phyloP scores from a whole-genome alignment of 2,329 filamentous ascomycete species.

The Fusarium sambucinum region DNA sequence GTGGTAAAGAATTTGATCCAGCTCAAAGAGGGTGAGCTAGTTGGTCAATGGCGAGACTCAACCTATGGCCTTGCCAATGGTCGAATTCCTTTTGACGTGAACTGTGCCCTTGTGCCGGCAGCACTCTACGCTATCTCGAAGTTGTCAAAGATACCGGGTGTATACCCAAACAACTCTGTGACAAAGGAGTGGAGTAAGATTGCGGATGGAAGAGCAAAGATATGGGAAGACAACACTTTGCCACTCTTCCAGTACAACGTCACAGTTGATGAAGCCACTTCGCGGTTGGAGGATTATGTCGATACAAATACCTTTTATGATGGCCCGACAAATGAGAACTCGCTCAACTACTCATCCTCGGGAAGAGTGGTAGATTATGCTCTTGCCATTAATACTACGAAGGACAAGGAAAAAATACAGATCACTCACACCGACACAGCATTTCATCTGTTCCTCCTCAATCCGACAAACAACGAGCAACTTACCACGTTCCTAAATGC shows the following conservation, averaged over 20 bases:
- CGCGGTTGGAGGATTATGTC: conserved; percentile 63
- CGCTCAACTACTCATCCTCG: conserved; percentile 54
- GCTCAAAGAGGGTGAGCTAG: conserved; percentile 64
- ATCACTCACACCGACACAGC: conserved; percentile 74
- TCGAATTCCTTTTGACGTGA: conserved; percentile 74
- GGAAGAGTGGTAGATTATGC: conserved; percentile 63
- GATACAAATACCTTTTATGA: conserved; percentile 55
- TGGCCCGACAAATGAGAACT: conserved; percentile 58
- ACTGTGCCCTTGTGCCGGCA: conserved; percentile 71
- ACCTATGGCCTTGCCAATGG: conserved; percentile 70
- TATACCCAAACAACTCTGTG: conserved; percentile 59
- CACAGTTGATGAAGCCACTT: conserved; percentile 57
- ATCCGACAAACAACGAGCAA: conserved; percentile 68
- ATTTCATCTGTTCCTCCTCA: conserved; percentile 73
- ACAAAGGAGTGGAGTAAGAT: conserved; percentile 56
- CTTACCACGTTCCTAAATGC: conserved; percentile 68
- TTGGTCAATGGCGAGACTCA: conserved; percentile 74
- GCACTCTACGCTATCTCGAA: conserved; percentile 69
- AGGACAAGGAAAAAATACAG: conserved; percentile 61
- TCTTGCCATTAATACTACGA: conserved; percentile 66
- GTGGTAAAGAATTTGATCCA: conserved; percentile 67
- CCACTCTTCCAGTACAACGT: conserved; percentile 65
- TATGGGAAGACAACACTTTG: conserved; percentile 73
- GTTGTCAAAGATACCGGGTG: conserved; percentile 59
- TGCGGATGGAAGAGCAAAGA: conserved; percentile 64